phyloP scores from a whole-genome alignment of 2,329 filamentous ascomycete species.

The Colletotrichum limetticola region DNA sequence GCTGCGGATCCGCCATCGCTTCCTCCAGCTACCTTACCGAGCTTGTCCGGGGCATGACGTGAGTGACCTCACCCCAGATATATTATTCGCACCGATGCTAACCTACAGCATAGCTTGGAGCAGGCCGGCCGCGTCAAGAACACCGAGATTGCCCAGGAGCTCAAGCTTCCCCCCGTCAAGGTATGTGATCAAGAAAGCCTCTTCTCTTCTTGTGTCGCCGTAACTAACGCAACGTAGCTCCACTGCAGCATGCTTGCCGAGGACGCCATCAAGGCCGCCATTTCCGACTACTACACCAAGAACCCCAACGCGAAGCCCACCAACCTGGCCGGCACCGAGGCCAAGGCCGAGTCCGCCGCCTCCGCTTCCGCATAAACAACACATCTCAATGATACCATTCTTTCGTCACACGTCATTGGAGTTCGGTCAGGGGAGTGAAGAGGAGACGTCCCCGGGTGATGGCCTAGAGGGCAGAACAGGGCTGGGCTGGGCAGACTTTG shows the following conservation, averaged over 20 bases:
- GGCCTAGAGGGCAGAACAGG: not conserved
- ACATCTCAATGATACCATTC: not conserved
- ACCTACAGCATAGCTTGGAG: conserved; percentile 65
- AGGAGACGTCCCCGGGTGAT: not conserved
- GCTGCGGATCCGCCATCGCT: conserved; percentile 93
- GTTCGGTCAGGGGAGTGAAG: conserved; percentile 9
- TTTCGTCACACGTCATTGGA: conserved; percentile 17
- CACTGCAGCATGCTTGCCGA: conserved; percentile 94
- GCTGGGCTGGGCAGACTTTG: not conserved
- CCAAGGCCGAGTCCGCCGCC: conserved; percentile 59
- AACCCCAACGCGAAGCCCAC: conserved; percentile 80
- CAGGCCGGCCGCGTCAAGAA: conserved; percentile 94
- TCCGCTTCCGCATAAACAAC: conserved; percentile 13
- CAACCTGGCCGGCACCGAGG: conserved; percentile 79
- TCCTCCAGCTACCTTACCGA: conserved; percentile 97
- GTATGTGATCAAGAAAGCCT: conserved; percentile 54
- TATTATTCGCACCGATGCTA: not conserved
- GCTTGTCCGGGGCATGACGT: conserved; percentile 92
- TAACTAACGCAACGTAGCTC: conserved; percentile 62
- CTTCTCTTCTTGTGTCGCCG: not conserved
- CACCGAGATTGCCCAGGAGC: conserved; percentile 97
- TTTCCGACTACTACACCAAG: conserved; percentile 91
- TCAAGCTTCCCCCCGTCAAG: conserved; percentile 90
- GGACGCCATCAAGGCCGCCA: conserved; percentile 91
- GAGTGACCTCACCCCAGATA: not conserved